Conservation (phyloP, 2,329 filamentous ascomycete genomes). For the Parastagonospora nodorum region DNA sequence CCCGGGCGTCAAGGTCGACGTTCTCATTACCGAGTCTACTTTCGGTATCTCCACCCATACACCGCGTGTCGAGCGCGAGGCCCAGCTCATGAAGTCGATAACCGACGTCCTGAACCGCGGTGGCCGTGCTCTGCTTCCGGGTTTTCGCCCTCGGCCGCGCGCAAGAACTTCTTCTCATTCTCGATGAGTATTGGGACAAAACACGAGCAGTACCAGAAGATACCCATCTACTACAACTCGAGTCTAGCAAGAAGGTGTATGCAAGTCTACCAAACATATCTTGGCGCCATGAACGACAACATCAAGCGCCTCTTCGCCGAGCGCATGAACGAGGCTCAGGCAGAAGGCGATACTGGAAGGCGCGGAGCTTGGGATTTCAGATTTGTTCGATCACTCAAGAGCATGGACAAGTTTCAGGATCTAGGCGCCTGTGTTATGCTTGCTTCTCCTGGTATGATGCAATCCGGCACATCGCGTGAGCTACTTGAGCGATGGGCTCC, state of each 20-base stretch:
- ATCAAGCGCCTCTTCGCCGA: slow-evolving; percentile 95
- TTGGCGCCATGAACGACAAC: slow-evolving; percentile 98
- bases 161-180: slow-evolving; percentile 89
- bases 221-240: slow-evolving; percentile 96
- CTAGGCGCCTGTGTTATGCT: slow-evolving; percentile 96
- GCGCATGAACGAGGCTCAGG: slow-evolving; percentile 87
- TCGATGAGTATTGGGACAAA: slow-evolving; percentile 98
- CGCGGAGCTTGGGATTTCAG: slow-evolving; percentile 97
- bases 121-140: slow-evolving; percentile 85
- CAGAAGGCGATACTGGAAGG: slow-evolving; percentile 71
- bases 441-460: slow-evolving; percentile 96
- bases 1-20: slow-evolving; percentile 89
- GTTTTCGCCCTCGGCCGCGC: slow-evolving; percentile 94
- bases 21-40: slow-evolving; percentile 95
- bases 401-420: slow-evolving; percentile 93
- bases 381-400: slow-evolving; percentile 89
- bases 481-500: slow-evolving; percentile 95
- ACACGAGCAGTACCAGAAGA: slow-evolving; percentile 84
- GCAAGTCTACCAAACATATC: slow-evolving; percentile 98
- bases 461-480: slow-evolving; percentile 92
- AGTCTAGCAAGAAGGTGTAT: slow-evolving; percentile 96
- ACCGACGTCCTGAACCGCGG: slow-evolving; percentile 89
- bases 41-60: slow-evolving; percentile 96
- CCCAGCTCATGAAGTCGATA: slow-evolving; percentile 93
- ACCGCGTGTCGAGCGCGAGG: slow-evolving; percentile 86